A percentile compares a stretch with the other conserved stretches of the same genome.
Conservation (phyloP, 2,329 filamentous ascomycete species). For the Chaetothyriales sp. region DNA sequence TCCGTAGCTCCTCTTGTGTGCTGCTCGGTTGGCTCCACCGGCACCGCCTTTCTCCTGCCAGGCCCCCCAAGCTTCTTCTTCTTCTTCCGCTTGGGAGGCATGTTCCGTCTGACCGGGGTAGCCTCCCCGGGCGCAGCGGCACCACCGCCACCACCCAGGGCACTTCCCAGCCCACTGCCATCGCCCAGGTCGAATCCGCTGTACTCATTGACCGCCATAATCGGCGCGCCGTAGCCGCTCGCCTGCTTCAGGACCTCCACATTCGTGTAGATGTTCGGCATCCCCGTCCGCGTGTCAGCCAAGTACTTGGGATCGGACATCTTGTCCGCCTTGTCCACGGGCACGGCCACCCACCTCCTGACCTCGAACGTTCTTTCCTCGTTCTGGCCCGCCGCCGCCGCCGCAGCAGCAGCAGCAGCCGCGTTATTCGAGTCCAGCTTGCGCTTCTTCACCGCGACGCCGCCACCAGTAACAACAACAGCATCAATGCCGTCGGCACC, state of each 20-base stretch:
- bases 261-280: conserved; percentile 37
- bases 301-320: conserved; percentile 46
- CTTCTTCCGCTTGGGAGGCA: conserved; percentile 13
- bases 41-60: conserved; percentile 8
- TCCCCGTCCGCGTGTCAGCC: conserved; percentile 45
- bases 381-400: conserved; percentile 8
- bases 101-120: conserved; percentile 13
- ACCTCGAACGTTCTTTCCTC: conserved; percentile 38
- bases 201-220: not conserved
- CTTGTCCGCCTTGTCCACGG: conserved; percentile 37
- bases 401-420: too few species aligned
- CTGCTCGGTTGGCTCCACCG: not conserved
- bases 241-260: conserved; percentile 3
- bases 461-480: not conserved
- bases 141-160: conserved; percentile 4
- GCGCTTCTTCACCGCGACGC: conserved; percentile 9
- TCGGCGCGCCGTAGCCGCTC: not conserved
- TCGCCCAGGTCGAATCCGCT: conserved; percentile 14
- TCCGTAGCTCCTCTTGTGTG: not conserved
- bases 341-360: conserved; percentile 43
- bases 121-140: conserved; percentile 3
- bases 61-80: conserved; percentile 18
- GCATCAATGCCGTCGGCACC: conserved; percentile 21
- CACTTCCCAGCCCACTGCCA: conserved; percentile 11
- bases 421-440: not conserved